A percentile compares a stretch with the other conserved stretches of the same genome.
Evolutionary conservation across 148 eudicot species (phyloP).

Genomic region (Chenopodium berlandieri): DNA sequence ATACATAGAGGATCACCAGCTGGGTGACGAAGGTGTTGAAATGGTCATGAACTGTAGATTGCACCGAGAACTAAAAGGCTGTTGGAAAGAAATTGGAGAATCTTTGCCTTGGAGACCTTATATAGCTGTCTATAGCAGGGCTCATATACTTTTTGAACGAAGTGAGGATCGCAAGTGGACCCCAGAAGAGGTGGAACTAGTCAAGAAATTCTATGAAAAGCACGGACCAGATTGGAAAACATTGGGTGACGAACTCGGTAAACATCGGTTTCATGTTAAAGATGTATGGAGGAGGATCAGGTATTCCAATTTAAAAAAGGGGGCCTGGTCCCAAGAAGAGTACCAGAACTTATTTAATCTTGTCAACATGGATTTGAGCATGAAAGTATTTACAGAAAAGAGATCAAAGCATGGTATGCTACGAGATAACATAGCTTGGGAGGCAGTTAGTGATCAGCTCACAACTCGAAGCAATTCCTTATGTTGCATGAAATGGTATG

Average conservation of each 20-base stretch:
- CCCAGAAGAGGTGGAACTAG: conserved; percentile 30
- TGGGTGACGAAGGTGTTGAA: conserved; percentile 40
- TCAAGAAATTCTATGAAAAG: conserved; percentile 24
- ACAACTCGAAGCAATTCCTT: conserved; percentile 19
- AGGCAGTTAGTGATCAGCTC: conserved; percentile 27
- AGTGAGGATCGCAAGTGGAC: conserved; percentile 38
- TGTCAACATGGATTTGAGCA: conserved; percentile 36
- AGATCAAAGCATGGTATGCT: conserved; percentile 37
- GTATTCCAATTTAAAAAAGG: conserved; percentile 22
- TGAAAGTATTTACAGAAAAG: conserved; percentile 30
- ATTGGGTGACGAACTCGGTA: conserved; percentile 36
- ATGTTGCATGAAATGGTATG: conserved; percentile 42
- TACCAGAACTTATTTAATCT: conserved; percentile 34
- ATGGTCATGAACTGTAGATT: conserved; percentile 32
- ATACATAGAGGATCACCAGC: conserved; percentile 28
- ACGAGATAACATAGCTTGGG: conserved; percentile 43
- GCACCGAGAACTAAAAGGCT: conserved; percentile 28
- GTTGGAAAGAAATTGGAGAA: conserved; percentile 37
- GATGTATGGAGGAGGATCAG: conserved; percentile 30
- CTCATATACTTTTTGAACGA: conserved; percentile 35
- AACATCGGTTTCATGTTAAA: conserved; percentile 35
- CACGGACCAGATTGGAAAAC: conserved; percentile 36
- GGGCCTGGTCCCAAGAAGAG: conserved; percentile 45
- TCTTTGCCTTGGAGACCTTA: conserved; percentile 37
- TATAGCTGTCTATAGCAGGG: conserved; percentile 28